Evolutionary conservation across 1,139 yeast genomes (phyloP), one percentile per base, ranked within the genome.

Genomic region (Zygosaccharomyces sapae): DNA sequence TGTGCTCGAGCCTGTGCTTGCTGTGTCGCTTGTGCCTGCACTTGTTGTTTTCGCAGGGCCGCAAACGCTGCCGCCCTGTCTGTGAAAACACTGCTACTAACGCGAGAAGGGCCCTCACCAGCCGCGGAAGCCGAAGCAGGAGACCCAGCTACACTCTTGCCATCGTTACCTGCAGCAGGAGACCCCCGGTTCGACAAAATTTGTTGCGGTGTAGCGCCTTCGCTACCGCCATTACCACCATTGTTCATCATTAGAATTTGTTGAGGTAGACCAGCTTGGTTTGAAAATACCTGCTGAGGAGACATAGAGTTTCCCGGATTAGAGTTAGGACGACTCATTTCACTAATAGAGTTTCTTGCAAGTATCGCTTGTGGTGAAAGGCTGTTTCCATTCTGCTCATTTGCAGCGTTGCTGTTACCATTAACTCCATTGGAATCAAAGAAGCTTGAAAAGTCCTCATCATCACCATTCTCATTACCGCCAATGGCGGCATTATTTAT

Each of bases 21-120:
- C 25, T 22, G 25, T 22, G 25, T 7, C 25, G 25, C 25, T 22
- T 22, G 25, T 22, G 25, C 25, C 25, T 22, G 25, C 25, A 52
- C 59, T 37, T 57, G 60, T 38, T 63, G 58, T 36, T 66, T 68
- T 46, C 65, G 69, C 19, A 67, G 48, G 20, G 68, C 67, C 3
- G 69, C 67, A 40, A 67, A 58, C 68, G 66, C 65, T 1, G 70
- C 68, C 31, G 67, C 65, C 44, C 68, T 64, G 38, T 66, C 69
- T 49, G 63, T 55, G 10, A 63, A 55, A 10, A 52, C 51, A 30
- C 52, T 55, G 25, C 25, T 22, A 18, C 53, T 53, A 37, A 52
- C 52, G 38, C 54, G 50, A 20, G 51, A 38, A 36, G 25, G 33
- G 46, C 30, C 25, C 33, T 39, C 31, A 44, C 45, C 29, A 13